Conservation (phyloP, 192 early-diverging fungal species). For the Phlyctochytrium planicorne region DNA sequence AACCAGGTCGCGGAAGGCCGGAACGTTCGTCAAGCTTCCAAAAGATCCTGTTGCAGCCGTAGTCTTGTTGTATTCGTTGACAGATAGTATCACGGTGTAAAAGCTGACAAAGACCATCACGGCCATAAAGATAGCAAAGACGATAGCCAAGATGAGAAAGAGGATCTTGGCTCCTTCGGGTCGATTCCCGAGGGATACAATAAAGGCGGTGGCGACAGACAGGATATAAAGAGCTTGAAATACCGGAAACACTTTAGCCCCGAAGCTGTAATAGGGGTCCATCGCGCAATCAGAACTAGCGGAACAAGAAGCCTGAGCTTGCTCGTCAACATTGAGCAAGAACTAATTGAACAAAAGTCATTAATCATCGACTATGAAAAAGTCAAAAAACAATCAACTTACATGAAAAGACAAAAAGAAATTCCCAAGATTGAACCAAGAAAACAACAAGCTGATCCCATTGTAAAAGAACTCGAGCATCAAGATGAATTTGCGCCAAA, state of each 20-base stretch:
- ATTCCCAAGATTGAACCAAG: slow-evolving; percentile 84
- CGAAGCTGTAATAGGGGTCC: slow-evolving; percentile 57
- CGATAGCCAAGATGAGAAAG: slow-evolving; percentile 69
- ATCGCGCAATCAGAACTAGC: slow-evolving; percentile 23
- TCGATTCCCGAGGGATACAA: slow-evolving; percentile 91
- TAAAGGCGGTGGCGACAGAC: slow-evolving; percentile 78
- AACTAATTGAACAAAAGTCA: slow-evolving; percentile 12
- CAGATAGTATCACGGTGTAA: slow-evolving; percentile 48
- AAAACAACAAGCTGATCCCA: slow-evolving; percentile 76
- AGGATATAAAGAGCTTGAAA: slow-evolving; percentile 78
- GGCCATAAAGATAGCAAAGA: slow-evolving; percentile 89
- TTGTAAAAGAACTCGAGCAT: slow-evolving; percentile 81
- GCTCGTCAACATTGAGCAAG: slow-evolving; percentile 18
- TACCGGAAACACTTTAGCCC: slow-evolving; percentile 60
- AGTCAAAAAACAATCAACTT: slow-evolving; percentile 3
- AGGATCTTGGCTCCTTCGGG: slow-evolving; percentile 87
- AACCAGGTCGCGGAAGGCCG: slow-evolving; percentile 76
- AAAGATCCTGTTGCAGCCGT: slow-evolving; percentile 8
- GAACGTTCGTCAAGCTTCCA: slow-evolving; percentile 15
- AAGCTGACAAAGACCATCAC: slow-evolving; percentile 74
- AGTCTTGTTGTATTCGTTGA: slow-evolving; percentile 41
- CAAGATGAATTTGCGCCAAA: slow-evolving; percentile 71
- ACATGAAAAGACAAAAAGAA: slow-evolving; percentile 24
- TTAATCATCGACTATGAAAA: not conserved
- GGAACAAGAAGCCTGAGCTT: not conserved